Base-by-base conservation (phyloP, 169 alveolate genomes). In the Plasmodium relictum region DNA sequence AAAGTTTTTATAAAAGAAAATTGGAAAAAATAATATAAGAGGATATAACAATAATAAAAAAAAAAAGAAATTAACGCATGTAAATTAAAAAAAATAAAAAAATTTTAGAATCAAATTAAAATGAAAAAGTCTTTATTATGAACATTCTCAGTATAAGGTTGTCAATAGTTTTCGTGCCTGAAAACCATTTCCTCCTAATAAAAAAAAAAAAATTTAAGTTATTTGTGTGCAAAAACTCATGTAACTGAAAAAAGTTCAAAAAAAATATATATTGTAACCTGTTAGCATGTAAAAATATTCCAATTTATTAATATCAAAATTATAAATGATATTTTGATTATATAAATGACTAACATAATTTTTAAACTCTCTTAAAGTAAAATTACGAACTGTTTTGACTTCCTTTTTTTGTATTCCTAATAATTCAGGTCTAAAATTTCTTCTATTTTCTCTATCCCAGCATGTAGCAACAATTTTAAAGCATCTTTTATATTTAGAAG, bases 261-360 rank as follows among this genome's bases (percentile, higher is more conserved):
- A 31, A 31, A 31, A 31, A 31, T 2, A 31, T 31, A 3, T 31
- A 31, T 42, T 45, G 9, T 24, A 16, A 86, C 96, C 96, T 87
- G 96, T 92, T 24, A 94, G 62, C 96, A 94, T 94, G 95, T 94
- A 94, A 83, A 88, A 94, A 74, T 94, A 94, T 70, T 87, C 93
- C 80, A 92, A 88, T 69, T 94, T 94, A 66, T 94, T 94, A 50
- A 70, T 72, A 18, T 94, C 95, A 90, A 94, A 94, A 90, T 94
- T 90, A 87, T 74, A 90, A n/a, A 94, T 61, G 8, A 92, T 91
- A 22, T 90, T 90, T 62, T 93, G 92, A 31, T 73, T 83, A 59
- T 56, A 93, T 88, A 94, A 66, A 73, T 94, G 93, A 50, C 83
- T 20, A 45, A 94, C 89, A 41, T 86, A 92, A 87, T 94, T 94